Evolutionary conservation across 441 rosid genomes (phyloP).

Genomic region (Hypseocharis bilobata): DNA sequence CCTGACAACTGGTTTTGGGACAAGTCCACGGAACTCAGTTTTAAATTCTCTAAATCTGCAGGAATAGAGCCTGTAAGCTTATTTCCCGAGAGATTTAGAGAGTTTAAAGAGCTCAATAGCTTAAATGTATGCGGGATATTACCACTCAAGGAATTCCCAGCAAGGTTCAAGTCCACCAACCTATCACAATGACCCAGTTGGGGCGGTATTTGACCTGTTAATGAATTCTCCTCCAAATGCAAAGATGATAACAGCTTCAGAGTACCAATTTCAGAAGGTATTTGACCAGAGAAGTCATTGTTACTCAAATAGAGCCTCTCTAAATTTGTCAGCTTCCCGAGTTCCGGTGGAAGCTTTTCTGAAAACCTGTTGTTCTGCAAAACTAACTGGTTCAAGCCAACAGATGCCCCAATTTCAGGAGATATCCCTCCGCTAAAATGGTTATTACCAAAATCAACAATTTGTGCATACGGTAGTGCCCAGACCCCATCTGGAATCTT

Average conservation of each 20-base stretch:
- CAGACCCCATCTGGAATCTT: constrained; percentile 45
- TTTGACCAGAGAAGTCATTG: constrained; percentile 46
- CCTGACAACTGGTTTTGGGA: constrained; percentile 59
- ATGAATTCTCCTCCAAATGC: constrained; percentile 56
- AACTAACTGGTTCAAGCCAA: constrained; percentile 39
- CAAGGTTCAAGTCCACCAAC: constrained; percentile 68
- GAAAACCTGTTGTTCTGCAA: constrained; percentile 58
- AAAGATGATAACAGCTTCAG: constrained; percentile 49
- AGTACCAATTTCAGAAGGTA: constrained; percentile 44
- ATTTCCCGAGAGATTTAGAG: constrained; percentile 68
- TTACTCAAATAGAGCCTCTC: constrained; percentile 53
- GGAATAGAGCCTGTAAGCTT: constrained; percentile 54
- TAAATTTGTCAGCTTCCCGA: constrained; percentile 42
- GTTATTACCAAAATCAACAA: constrained; percentile 60
- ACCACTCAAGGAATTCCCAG: constrained; percentile 55
- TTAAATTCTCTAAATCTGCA: constrained; percentile 39
- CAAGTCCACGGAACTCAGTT: constrained; percentile 65
- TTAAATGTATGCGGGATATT: constrained; percentile 42
- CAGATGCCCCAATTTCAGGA: constrained; percentile 36
- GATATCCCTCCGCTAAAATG: constrained; percentile 50
- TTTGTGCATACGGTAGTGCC: constrained; percentile 45
- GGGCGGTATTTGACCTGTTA: constrained; percentile 52
- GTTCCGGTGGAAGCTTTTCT: constrained; percentile 47
- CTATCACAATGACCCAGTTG: constrained; percentile 39
- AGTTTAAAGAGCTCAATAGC: constrained; percentile 45